Conservation (phyloP, 768 basidiomycete genomes). For the Boletellus sp. region DNA sequence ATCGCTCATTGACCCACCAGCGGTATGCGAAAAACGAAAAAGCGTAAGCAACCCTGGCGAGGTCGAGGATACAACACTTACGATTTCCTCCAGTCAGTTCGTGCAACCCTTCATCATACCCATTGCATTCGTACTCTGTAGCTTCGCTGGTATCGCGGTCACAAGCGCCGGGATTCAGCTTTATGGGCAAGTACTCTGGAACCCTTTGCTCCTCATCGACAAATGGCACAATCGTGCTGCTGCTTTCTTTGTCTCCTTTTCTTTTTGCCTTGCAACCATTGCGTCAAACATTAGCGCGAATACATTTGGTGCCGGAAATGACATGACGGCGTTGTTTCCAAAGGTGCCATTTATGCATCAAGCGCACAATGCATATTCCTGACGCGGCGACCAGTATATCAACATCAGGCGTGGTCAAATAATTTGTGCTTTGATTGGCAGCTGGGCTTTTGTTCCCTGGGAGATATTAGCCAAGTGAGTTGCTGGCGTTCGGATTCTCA, state of each 20-base stretch:
- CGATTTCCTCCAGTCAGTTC: constrained; percentile 48
- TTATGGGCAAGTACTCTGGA: constrained; percentile 70
- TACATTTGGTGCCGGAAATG: constrained; percentile 71
- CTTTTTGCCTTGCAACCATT: constrained; percentile 68
- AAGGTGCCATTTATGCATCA: constrained; percentile 19
- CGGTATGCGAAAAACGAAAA: constrained; percentile 70
- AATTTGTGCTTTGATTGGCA: constrained; percentile 39
- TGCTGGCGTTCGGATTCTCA: neutral
- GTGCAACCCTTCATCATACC: constrained; percentile 77
- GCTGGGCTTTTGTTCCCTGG: constrained; percentile 85
- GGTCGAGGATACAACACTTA: neutral
- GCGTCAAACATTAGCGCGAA: constrained; percentile 80
- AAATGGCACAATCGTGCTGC: constrained; percentile 83
- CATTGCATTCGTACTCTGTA: constrained; percentile 69
- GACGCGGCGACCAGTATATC: constrained; percentile 21
- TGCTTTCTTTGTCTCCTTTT: constrained; percentile 76
- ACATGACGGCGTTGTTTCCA: constrained; percentile 75
- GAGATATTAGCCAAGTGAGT: constrained; percentile 58
- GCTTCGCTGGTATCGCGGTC: constrained; percentile 77
- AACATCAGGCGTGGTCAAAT: constrained; percentile 30
- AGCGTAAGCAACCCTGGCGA: constrained; percentile 41
- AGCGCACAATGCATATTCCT: neutral
- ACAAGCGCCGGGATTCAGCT: constrained; percentile 71
- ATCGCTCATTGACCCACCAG: constrained; percentile 27
- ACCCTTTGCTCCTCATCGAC: constrained; percentile 72